Conservation (phyloP, 768 basidiomycete species). For the Pulveroboletus ravenelii region DNA sequence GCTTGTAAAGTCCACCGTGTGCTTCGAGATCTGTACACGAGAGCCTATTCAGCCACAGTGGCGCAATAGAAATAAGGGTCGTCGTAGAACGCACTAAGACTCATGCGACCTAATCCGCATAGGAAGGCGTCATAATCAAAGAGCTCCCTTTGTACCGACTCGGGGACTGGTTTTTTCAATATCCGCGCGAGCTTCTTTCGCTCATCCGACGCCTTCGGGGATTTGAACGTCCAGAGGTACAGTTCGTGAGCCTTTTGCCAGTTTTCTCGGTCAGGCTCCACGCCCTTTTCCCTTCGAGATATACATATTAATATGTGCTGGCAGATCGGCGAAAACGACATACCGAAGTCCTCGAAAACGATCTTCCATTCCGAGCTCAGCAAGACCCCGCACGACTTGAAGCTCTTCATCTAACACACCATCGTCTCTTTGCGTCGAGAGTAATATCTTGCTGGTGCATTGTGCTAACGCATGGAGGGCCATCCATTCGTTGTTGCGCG, state of each 20-base stretch:
- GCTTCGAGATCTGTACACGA: slow-evolving; percentile 62
- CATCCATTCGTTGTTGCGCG: slow-evolving; percentile 63
- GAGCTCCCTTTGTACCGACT: slow-evolving; percentile 50
- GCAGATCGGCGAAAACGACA: neutral
- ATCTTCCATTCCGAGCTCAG: slow-evolving; percentile 75
- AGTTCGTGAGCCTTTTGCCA: slow-evolving; percentile 66
- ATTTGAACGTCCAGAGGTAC: slow-evolving; percentile 58
- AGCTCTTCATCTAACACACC: slow-evolving; percentile 39
- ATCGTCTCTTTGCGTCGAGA: slow-evolving; percentile 47
- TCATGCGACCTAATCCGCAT: slow-evolving; percentile 69
- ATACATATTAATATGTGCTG: neutral
- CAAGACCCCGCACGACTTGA: slow-evolving; percentile 55
- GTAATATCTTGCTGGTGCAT: slow-evolving; percentile 58
- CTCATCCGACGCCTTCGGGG: slow-evolving; percentile 45
- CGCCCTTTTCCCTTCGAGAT: slow-evolving; percentile 28
- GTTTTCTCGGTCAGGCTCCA: slow-evolving; percentile 55
- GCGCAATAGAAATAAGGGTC: neutral
- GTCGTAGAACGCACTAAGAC: slow-evolving; percentile 46
- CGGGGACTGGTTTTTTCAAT: slow-evolving; percentile 44
- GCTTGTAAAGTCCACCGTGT: slow-evolving; percentile 79
- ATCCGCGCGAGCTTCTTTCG: slow-evolving; percentile 56
- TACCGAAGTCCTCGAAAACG: slow-evolving; percentile 37
- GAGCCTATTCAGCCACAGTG: slow-evolving; percentile 1
- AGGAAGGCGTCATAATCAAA: slow-evolving; percentile 79
- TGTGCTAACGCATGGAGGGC: slow-evolving; percentile 64